phyloP scores from a whole-genome alignment of 441 rosid genomes.

The Kokia cookei region DNA sequence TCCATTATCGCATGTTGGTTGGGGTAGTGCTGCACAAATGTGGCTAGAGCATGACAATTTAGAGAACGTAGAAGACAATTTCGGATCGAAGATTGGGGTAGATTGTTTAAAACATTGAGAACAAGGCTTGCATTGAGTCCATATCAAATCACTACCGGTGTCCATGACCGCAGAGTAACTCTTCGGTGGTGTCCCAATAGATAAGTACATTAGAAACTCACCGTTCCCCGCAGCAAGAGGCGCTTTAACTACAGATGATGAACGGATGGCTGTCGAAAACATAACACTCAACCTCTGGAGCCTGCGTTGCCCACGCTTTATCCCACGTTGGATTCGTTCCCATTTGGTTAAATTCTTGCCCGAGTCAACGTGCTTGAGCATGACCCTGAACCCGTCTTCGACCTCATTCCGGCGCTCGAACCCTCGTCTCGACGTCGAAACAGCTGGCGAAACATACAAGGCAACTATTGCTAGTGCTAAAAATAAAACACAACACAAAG shows the following conservation, averaged over 20 bases:
- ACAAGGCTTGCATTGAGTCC: slow-evolving; percentile 98
- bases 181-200: slow-evolving; percentile 68
- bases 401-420: neutral
- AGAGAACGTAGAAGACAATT: slow-evolving; percentile 54
- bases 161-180: slow-evolving; percentile 69
- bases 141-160: slow-evolving; percentile 87
- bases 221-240: slow-evolving; percentile 67
- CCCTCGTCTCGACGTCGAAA: slow-evolving; percentile 34
- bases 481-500: neutral
- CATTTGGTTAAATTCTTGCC: slow-evolving; percentile 74
- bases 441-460: slow-evolving; percentile 9
- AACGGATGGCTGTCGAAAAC: slow-evolving; percentile 32
- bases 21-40: slow-evolving; percentile 55
- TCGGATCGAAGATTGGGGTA: slow-evolving; percentile 72
- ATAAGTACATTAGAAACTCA: slow-evolving; percentile 73
- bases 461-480: neutral
- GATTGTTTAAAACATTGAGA: slow-evolving; percentile 65
- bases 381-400: slow-evolving; percentile 46
- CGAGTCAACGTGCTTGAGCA: slow-evolving; percentile 60
- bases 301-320: slow-evolving; percentile 58
- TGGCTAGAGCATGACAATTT: slow-evolving; percentile 46
- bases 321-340: slow-evolving; percentile 59
- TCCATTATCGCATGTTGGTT: slow-evolving; percentile 31
- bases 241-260: slow-evolving; percentile 25
- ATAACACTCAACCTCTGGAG: slow-evolving; percentile 45